Evolutionary conservation across 352 stramenopile species (phyloP).

Genomic region (Elongisporangium anandrum): DNA sequence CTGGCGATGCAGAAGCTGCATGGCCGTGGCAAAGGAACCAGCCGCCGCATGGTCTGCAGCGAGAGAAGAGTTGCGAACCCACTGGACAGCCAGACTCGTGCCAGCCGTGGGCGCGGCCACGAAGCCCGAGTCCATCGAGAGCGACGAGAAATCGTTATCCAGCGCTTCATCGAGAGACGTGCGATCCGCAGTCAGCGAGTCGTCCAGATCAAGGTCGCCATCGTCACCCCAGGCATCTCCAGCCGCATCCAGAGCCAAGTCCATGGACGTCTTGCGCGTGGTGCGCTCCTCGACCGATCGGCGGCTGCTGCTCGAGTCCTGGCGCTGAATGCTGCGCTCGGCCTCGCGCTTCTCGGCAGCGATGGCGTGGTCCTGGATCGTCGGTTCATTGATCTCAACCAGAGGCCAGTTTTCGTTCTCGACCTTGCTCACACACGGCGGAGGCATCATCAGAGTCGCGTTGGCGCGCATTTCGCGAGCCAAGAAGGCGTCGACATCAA

Average conservation of each 20-base stretch:
- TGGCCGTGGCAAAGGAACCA: slow-evolving; percentile 94
- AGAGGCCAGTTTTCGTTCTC: slow-evolving; percentile 97
- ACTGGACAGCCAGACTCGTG: slow-evolving; percentile 85
- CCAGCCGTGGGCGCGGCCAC: slow-evolving; percentile 89
- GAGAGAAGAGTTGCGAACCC: slow-evolving; percentile 96
- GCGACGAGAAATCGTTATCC: slow-evolving; percentile 47
- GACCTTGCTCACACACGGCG: slow-evolving; percentile 90
- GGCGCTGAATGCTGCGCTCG: slow-evolving; percentile 60
- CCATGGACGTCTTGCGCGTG: slow-evolving; percentile 61
- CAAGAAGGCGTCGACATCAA: slow-evolving; percentile 66
- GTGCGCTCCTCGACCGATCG: slow-evolving; percentile 37
- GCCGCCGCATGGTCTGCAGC: slow-evolving; percentile 97
- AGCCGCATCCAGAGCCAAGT: slow-evolving; percentile 64
- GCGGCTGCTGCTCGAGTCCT: slow-evolving; percentile 24
- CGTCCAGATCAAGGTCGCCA: slow-evolving; percentile 84
- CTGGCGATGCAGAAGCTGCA: slow-evolving; percentile 98
- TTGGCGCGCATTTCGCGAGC: slow-evolving; percentile 57
- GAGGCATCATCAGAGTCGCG: slow-evolving; percentile 89
- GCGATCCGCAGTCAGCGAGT: slow-evolving; percentile 39
- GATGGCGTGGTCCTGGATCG: slow-evolving; percentile 78
- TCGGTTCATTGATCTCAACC: slow-evolving; percentile 92
- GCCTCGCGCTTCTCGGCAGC: slow-evolving; percentile 78
- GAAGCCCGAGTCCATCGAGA: slow-evolving; percentile 54
- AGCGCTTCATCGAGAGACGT: slow-evolving; percentile 46
- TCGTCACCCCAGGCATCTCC: slow-evolving; percentile 80